These are phyloP conservation scores for Saturnispora zaruensis DNA, from an alignment of 805 yeast species.

Conservation along the genomic window DNA sequence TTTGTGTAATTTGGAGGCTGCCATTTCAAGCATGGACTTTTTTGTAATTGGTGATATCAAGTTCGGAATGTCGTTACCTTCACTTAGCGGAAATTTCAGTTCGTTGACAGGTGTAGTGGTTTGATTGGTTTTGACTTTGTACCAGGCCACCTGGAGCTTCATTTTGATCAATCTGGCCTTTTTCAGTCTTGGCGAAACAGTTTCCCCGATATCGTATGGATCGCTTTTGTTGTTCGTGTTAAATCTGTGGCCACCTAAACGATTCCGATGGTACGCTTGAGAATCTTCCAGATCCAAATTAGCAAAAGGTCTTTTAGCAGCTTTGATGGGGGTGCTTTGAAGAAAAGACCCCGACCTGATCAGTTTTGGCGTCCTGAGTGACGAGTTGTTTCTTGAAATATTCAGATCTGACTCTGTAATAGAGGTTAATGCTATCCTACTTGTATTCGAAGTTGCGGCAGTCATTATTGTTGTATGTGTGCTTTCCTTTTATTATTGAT, in stretches of 20 bases:
- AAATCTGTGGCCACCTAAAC: not conserved
- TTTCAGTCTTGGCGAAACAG: conserved; percentile 22
- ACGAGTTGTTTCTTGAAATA: conserved; percentile 13
- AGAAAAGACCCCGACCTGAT: conserved; percentile 1
- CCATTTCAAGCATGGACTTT: conserved; percentile 4
- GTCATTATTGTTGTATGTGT: not conserved
- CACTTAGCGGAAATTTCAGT: conserved; percentile 19
- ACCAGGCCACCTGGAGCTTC: conserved; percentile 44
- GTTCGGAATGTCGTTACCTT: not conserved
- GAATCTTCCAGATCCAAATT: not conserved
- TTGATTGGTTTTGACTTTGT: conserved; percentile 43
- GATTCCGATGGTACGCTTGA: not conserved
- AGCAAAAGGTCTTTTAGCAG: not conserved
- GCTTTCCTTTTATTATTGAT: no score
- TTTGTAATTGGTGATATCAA: not conserved
- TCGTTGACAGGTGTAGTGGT: conserved; percentile 27
- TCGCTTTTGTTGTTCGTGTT: conserved; percentile 1
- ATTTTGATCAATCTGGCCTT: conserved; percentile 37
- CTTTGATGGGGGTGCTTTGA: conserved; percentile 7
- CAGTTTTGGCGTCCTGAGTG: not conserved
- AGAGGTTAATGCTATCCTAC: conserved; percentile 20
- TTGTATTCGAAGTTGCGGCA: conserved; percentile 9
- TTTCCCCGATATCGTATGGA: conserved; percentile 4
- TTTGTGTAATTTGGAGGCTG: conserved; percentile 2
- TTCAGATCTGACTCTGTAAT: conserved; percentile 18